Conservation (phyloP, 805 yeast genomes). For the Saccharomycopsis fermentans region DNA sequence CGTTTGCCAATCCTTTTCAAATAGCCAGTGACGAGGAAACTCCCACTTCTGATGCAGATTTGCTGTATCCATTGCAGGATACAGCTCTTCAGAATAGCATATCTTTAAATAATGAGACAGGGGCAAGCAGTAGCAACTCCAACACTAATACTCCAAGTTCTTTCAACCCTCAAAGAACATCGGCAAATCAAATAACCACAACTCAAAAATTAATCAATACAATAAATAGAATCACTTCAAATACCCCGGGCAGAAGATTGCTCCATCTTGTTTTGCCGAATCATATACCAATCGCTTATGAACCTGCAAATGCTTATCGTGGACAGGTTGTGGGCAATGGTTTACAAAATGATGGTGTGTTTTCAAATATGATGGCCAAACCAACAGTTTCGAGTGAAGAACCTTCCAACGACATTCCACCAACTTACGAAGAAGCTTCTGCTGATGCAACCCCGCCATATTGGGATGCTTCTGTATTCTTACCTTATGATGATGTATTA, state of each 20-base stretch:
- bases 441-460: conserved; percentile 92
- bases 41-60: neutral
- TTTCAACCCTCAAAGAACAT: neutral
- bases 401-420: conserved; percentile 46
- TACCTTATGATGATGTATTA: conserved; percentile 76
- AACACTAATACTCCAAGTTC: neutral
- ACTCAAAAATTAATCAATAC: neutral
- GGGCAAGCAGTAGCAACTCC: neutral
- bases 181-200: neutral
- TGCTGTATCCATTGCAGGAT: neutral
- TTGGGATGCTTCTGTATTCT: conserved; percentile 83
- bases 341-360: conserved; percentile 72
- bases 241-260: conserved; percentile 13
- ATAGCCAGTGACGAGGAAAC: neutral
- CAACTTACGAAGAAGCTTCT: conserved; percentile 91
- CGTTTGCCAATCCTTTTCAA: neutral
- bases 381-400: conserved; percentile 31
- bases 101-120: neutral
- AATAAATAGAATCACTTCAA: conserved; percentile 12
- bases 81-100: neutral
- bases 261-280: conserved; percentile 11
- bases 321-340: conserved; percentile 24
- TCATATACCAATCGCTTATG: neutral
- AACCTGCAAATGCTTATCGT: neutral
- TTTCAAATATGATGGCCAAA: conserved; percentile 83